These are phyloP conservation scores for Hordeum marinum DNA, from an alignment of 176 grass and related monocot genomes.

Conservation along the genomic window DNA sequence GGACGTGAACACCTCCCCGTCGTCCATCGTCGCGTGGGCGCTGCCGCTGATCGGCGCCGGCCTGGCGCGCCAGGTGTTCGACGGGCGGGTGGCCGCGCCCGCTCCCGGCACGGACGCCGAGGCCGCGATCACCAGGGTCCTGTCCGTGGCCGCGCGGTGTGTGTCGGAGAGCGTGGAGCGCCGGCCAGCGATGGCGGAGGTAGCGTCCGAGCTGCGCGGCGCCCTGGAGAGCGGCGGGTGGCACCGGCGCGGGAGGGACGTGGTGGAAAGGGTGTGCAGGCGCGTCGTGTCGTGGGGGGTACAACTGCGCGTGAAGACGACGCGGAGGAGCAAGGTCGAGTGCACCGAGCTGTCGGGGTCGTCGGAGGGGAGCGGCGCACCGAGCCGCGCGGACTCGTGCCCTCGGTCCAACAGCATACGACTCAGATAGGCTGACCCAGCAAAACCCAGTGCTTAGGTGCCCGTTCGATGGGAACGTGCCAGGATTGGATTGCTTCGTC, in stretches of 20 bases:
- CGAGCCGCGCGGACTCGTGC: not conserved
- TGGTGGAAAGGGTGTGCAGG: slow-evolving; percentile 27
- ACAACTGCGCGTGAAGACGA: slow-evolving; percentile 30
- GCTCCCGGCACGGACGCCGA: not conserved
- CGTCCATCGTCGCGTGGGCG: slow-evolving; percentile 77
- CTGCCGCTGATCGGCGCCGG: slow-evolving; percentile 31
- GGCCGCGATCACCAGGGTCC: slow-evolving; percentile 30
- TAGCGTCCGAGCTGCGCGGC: slow-evolving; percentile 54
- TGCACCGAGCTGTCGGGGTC: slow-evolving; percentile 62
- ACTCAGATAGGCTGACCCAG: not conserved
- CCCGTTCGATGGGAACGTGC: not conserved
- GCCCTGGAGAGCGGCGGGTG: slow-evolving; percentile 41
- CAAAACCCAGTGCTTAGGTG: not conserved
- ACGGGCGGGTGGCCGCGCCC: slow-evolving; percentile 39
- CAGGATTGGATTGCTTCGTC: not conserved
- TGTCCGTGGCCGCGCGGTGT: slow-evolving; percentile 57
- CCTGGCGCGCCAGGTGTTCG: slow-evolving; percentile 35
- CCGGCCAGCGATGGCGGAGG: slow-evolving; percentile 68
- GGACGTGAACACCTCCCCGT: slow-evolving; percentile 61
- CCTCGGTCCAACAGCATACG: not conserved
- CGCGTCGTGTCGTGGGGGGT: slow-evolving; percentile 49
- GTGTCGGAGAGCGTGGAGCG: slow-evolving; percentile 45
- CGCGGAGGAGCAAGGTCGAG: slow-evolving; percentile 59
- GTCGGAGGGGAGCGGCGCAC: slow-evolving; percentile 17
- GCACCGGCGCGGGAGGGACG: slow-evolving; percentile 1